A percentile compares a stretch with the other conserved stretches of the same genome.
These are phyloP conservation scores for Stagonosporopsis tanaceti DNA, from an alignment of 2,329 filamentous ascomycete species.

Conservation along the genomic window DNA sequence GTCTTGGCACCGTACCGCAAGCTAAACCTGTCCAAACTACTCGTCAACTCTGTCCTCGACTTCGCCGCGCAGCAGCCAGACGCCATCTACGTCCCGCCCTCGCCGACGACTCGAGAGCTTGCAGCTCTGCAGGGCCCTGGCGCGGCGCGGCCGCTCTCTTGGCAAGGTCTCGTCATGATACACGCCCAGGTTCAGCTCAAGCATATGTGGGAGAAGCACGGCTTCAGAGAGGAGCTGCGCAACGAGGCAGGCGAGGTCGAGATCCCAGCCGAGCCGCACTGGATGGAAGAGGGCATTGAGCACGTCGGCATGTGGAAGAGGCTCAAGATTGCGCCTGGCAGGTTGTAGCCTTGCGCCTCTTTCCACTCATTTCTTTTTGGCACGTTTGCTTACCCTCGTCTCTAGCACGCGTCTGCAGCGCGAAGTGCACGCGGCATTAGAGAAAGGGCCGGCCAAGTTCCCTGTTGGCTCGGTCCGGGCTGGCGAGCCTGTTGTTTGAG, in stretches of 20 bases:
- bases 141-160: slow-evolving; percentile 57
- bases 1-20: slow-evolving; percentile 72
- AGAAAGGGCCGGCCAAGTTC: slow-evolving; percentile 11
- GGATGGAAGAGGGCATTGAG: slow-evolving; percentile 83
- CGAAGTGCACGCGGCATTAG: slow-evolving; percentile 2
- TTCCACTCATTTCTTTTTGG: not conserved
- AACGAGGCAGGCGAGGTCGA: slow-evolving; percentile 57
- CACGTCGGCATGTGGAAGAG: slow-evolving; percentile 85
- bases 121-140: slow-evolving; percentile 55
- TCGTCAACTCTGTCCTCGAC: slow-evolving; percentile 72
- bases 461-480: not conserved
- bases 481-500: not conserved
- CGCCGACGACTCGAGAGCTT: slow-evolving; percentile 52
- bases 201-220: slow-evolving; percentile 72
- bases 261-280: slow-evolving; percentile 54
- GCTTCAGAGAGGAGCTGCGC: slow-evolving; percentile 78
- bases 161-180: slow-evolving; percentile 78
- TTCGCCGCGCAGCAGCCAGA: slow-evolving; percentile 71
- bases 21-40: slow-evolving; percentile 67
- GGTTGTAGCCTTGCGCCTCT: slow-evolving; percentile 24
- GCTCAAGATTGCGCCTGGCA: slow-evolving; percentile 45
- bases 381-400: not conserved
- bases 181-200: slow-evolving; percentile 78
- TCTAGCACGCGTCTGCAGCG: slow-evolving; percentile 8
- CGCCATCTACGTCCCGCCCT: slow-evolving; percentile 50